These are phyloP conservation scores for Conidiobolus incongruus DNA, from an alignment of 371 early-diverging fungal genomes.

Conservation along the genomic window DNA sequence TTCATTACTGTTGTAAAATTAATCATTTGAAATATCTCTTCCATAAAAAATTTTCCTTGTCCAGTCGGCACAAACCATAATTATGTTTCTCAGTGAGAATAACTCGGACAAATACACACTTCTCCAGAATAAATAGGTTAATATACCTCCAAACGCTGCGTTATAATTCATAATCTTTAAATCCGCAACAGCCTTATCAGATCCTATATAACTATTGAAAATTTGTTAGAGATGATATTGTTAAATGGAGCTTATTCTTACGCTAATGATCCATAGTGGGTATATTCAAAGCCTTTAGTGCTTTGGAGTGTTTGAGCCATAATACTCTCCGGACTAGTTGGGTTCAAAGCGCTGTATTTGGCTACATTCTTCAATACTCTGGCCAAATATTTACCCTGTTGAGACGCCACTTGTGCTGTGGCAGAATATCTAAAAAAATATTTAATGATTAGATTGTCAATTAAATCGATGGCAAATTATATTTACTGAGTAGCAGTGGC, in stretches of 20 bases:
- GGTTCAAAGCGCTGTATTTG: too few species aligned
- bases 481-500: conserved; percentile 64
- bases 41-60: conserved; percentile 63
- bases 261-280: conserved; percentile 67
- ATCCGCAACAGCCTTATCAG: conserved; percentile 77
- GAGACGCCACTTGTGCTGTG: conserved; percentile 81
- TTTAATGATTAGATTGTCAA: too few species aligned
- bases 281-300: conserved; percentile 51
- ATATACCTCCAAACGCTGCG: conserved; percentile 42
- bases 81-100: conserved; percentile 61
- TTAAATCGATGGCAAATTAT: too few species aligned
- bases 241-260: too few species aligned
- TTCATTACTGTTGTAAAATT: too few species aligned
- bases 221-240: too few species aligned
- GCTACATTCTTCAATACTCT: too few species aligned
- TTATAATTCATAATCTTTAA: conserved; percentile 51
- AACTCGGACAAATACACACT: conserved; percentile 48
- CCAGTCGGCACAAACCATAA: conserved; percentile 78
- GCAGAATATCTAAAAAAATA: too few species aligned
- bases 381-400: too few species aligned
- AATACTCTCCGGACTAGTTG: too few species aligned
- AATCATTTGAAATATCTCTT: too few species aligned
- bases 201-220: conserved; percentile 81
- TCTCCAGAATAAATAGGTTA: conserved; percentile 58
- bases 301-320: conserved; percentile 13